Base-by-base conservation (phyloP, 441 rosid species). In the Mallotus repandus region DNA sequence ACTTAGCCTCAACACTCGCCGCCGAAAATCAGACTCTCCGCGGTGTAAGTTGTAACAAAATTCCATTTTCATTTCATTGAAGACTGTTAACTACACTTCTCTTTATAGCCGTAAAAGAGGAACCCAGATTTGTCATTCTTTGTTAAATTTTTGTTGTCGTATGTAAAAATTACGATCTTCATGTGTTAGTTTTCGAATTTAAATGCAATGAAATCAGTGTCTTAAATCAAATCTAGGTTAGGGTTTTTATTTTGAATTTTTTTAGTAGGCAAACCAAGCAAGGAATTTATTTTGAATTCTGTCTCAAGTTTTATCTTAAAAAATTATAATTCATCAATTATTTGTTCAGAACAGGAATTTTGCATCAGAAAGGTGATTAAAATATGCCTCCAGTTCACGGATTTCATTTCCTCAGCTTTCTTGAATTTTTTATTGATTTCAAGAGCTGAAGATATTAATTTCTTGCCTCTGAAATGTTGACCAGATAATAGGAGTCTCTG, bases 1-100 rank as follows among this genome's bases (percentile, higher is more conserved):
- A 82, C 63, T 87, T 90, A 0, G 84, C 96, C 21, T 59, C 81
- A 22, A 84, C 81, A 52, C 85, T 91, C 15, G 80, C 75, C 12
- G 74, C 84, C 57, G 98, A 92, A 1, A 84, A 79, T 74, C 85
- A 83, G 63, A 72, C 90, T 66, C 81, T 86, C 54, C 74, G 85
- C 49, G 35, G 81, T 10, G 98, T 94, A 79, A 85, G 88, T 78
- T 22, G 19, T 12, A 13, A 46, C 21, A 10, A 41, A 10, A 16
- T 18, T 19, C 43, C 15, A 12, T 35, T 35, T 35, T 35, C 41
- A 35, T 35, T 35, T 35, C 41, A 35, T 35, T 35, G 41, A 35
- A 35, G 5, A 3, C 41, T 35, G 41, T 35, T 25, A 25, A 25
- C 29, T 25, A 25, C 29, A 25, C 29, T 25, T 25, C 29, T 25